Percentiles rank a stretch among this genome's conserved stretches.
Conservation (phyloP, 2,329 filamentous ascomycete genomes). For the Monosporascus ibericus region DNA sequence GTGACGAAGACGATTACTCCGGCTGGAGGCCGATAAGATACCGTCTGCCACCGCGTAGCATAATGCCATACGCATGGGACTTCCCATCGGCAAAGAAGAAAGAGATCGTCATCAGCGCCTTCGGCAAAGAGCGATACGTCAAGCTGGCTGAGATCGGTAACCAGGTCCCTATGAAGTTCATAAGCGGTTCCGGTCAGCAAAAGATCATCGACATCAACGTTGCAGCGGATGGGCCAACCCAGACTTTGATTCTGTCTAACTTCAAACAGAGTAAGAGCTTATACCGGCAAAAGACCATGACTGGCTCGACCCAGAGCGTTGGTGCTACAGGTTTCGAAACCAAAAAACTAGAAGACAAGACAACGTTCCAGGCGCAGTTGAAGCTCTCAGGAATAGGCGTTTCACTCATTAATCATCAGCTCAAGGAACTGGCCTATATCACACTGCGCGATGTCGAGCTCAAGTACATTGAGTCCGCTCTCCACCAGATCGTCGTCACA, state of each 20-base stretch:
- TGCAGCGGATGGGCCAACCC: conserved; percentile 88
- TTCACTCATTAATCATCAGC: conserved; percentile 85
- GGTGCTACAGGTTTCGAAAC: conserved; percentile 77
- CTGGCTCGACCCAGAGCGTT: conserved; percentile 40
- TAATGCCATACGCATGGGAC: conserved; percentile 99
- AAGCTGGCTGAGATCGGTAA: conserved; percentile 97
- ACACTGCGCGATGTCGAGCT: conserved; percentile 88
- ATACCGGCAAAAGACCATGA: conserved; percentile 60
- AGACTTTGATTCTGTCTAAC: conserved; percentile 89
- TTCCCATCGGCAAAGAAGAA: conserved; percentile 97
- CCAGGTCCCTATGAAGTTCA: conserved; percentile 86
- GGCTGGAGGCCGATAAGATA: conserved; percentile 93
- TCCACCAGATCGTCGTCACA: conserved; percentile 86
- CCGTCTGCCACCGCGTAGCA: conserved; percentile 84
- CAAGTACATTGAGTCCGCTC: conserved; percentile 84
- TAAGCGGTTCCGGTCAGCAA: conserved; percentile 58
- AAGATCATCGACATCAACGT: conserved; percentile 98
- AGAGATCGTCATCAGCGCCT: conserved; percentile 77
- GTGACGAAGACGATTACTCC: conserved; percentile 69
- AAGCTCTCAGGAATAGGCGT: conserved; percentile 86
- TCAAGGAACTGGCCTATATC: conserved; percentile 88
- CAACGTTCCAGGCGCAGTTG: conserved; percentile 84
- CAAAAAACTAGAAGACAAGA: conserved; percentile 81
- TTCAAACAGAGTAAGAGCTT: conserved; percentile 90
- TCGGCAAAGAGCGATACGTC: conserved; percentile 80